Conservation (phyloP, 768 basidiomycete genomes). For the Pulveroboletus sp. region DNA sequence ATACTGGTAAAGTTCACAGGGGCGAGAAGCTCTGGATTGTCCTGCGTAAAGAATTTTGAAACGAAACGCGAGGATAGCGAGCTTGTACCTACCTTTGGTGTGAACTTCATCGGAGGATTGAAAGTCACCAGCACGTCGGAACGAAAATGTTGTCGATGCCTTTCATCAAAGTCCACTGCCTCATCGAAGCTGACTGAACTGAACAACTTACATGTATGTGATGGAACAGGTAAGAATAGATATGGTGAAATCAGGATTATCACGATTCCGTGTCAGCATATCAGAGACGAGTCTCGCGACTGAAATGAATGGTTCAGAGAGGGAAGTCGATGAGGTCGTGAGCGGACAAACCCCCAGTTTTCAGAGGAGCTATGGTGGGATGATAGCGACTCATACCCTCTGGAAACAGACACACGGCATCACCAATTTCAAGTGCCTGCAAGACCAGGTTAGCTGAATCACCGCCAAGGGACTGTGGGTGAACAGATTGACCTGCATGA, state of each 20-base stretch:
- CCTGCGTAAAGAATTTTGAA: constrained; percentile 34
- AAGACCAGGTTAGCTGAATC: constrained; percentile 8
- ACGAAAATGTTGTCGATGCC: constrained; percentile 83
- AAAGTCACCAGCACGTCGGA: constrained; percentile 86
- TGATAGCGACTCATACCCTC: constrained; percentile 86
- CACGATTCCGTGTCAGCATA: constrained; percentile 62
- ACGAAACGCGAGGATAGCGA: background rate
- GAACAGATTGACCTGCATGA: constrained; percentile 51
- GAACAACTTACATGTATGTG: constrained; percentile 63
- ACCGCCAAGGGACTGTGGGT: background rate
- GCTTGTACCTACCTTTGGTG: constrained; percentile 46
- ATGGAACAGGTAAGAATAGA: constrained; percentile 74
- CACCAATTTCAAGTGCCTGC: constrained; percentile 71
- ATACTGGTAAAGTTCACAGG: constrained; percentile 64
- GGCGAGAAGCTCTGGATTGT: constrained; percentile 65
- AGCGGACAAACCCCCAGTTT: constrained; percentile 68
- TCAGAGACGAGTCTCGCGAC: constrained; percentile 82
- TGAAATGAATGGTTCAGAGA: constrained; percentile 24
- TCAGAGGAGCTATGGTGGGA: constrained; percentile 81
- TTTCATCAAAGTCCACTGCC: constrained; percentile 27
- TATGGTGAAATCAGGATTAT: constrained; percentile 67
- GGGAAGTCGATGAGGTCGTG: background rate
- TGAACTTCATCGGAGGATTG: constrained; percentile 63
- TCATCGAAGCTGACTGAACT: background rate
- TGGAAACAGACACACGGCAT: constrained; percentile 80